Conservation (phyloP, 331 rosid genomes). For the Pyrus hybrid region DNA sequence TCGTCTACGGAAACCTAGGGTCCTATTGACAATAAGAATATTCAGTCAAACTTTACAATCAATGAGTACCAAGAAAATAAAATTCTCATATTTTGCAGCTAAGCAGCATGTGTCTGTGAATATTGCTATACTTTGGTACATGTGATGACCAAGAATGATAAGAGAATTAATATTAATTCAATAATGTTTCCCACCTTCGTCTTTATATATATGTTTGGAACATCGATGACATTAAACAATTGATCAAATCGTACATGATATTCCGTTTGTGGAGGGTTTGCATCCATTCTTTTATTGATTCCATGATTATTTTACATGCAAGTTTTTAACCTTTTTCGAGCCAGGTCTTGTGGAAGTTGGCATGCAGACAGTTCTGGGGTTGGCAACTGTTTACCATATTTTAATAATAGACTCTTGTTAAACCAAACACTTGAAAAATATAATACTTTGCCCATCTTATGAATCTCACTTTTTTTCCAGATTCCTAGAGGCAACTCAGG, state of each 20-base stretch:
- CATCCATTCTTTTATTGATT: conserved; percentile 8
- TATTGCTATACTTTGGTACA: not conserved
- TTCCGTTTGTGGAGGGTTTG: not conserved
- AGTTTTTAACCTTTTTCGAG: not conserved
- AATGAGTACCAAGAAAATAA: not conserved
- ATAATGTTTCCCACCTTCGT: not conserved
- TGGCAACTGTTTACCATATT: too few relatives aligned
- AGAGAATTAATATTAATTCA: not conserved
- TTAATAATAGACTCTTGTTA: too few relatives aligned
- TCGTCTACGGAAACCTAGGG: not conserved
- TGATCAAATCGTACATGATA: not conserved
- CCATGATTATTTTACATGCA: not conserved
- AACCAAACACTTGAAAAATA: not conserved
- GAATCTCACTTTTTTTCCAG: not conserved
- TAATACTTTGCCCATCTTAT: not conserved
- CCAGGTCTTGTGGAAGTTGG: too few relatives aligned
- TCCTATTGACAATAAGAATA: conserved; percentile 8
- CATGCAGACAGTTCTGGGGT: too few relatives aligned
- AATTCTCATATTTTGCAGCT: not conserved
- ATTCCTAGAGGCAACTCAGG: too few relatives aligned
- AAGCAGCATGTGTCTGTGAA: not conserved
- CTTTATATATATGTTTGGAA: not conserved
- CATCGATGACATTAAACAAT: not conserved
- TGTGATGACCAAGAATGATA: conserved; percentile 3
- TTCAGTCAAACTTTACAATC: conserved; percentile 4